Base-by-base conservation (phyloP, 2,329 filamentous ascomycete genomes). In the Plenodomus lindquistii region DNA sequence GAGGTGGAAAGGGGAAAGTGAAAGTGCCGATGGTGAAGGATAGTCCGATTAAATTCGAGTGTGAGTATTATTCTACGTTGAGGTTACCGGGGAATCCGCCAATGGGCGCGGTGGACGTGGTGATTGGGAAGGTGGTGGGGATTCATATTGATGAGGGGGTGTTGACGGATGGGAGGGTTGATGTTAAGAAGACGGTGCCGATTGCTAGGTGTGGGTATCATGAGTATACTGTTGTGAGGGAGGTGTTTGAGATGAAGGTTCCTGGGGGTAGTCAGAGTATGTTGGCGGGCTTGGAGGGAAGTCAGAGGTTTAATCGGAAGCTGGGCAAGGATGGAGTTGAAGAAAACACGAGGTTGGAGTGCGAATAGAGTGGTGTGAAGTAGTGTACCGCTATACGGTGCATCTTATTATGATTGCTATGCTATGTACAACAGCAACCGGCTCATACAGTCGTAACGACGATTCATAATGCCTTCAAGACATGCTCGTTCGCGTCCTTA, bases 121-220 rank as follows among this genome's bases (percentile, higher is more conserved):
- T 85, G 3, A 81, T 86, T 56, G 82, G 81, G 1, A 67, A 69
- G 35, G 83, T 85, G 0, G 69, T 85, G 0, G 83, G 75, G 0
- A 75, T 86, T 24, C 81, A 85, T 64, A 81, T 85, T 45, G 72
- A 75, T 4, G 81, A 85, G 38, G 62, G 69, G 10, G 80, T 81
- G 1, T 54, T 85, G 54, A 83, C 79, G 3, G 71, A 81, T 52
- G 81, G 81, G 0, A 75, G 76, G 46, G 61, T 85, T 34, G 82
- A 85, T 72, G 66, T 85, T 2, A 65, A 58, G 2, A 84, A 84
- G 69, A 82, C 79, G 18, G 71, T 76, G 69, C 82, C 82, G 3
- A 85, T 85, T 67, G 83, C 82, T 6, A 68, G 83, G 20, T 84
- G 79, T 60, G 82, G 82, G 15, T 85, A 85, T 62, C 81, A 79